Percentiles rank a stretch among this genome's conserved stretches.
phyloP scores from a whole-genome alignment of 2,329 filamentous ascomycete species.

The Teratosphaeria gauchensis region DNA sequence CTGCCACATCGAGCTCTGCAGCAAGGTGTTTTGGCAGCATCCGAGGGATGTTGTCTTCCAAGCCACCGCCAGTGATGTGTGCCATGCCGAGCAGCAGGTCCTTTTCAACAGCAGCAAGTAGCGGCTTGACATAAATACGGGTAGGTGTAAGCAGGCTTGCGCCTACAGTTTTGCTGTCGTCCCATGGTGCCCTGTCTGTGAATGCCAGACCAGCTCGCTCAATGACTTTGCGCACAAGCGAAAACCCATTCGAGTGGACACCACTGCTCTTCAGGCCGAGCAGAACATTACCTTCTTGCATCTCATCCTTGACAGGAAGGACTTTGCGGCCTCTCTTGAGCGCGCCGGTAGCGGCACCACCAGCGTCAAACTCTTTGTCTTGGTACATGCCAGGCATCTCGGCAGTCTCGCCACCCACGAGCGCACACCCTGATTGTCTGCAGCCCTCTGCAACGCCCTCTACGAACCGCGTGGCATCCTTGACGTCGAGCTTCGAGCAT shows the following conservation, averaged over 20 bases:
- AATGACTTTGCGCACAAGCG: slow-evolving; percentile 84
- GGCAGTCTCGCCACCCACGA: slow-evolving; percentile 95
- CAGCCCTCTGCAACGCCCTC: slow-evolving; percentile 85
- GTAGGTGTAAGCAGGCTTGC: slow-evolving; percentile 78
- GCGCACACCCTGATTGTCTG: slow-evolving; percentile 70
- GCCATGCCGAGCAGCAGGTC: slow-evolving; percentile 79
- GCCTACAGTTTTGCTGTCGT: slow-evolving; percentile 53
- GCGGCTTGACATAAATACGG: slow-evolving; percentile 74
- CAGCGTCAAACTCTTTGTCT: slow-evolving; percentile 83
- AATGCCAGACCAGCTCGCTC: slow-evolving; percentile 65
- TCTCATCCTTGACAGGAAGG: slow-evolving; percentile 65
- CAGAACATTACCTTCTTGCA: slow-evolving; percentile 75
- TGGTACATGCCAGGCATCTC: slow-evolving; percentile 97
- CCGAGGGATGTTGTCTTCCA: slow-evolving; percentile 87
- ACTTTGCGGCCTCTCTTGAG: slow-evolving; percentile 56
- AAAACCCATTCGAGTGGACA: slow-evolving; percentile 94
- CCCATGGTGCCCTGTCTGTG: slow-evolving; percentile 68
- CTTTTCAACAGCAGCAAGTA: slow-evolving; percentile 51
- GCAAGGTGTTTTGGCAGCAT: slow-evolving; percentile 74
- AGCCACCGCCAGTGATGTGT: slow-evolving; percentile 91
- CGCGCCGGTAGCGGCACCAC: slow-evolving; percentile 79
- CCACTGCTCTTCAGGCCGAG: slow-evolving; percentile 78
- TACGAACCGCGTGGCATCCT: slow-evolving; percentile 74
- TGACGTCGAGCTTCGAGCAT: slow-evolving; percentile 75
- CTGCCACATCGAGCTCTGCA: slow-evolving; percentile 67